Base-by-base conservation (phyloP, 2,329 filamentous ascomycete genomes). In the Pestalotiopsis fici region DNA sequence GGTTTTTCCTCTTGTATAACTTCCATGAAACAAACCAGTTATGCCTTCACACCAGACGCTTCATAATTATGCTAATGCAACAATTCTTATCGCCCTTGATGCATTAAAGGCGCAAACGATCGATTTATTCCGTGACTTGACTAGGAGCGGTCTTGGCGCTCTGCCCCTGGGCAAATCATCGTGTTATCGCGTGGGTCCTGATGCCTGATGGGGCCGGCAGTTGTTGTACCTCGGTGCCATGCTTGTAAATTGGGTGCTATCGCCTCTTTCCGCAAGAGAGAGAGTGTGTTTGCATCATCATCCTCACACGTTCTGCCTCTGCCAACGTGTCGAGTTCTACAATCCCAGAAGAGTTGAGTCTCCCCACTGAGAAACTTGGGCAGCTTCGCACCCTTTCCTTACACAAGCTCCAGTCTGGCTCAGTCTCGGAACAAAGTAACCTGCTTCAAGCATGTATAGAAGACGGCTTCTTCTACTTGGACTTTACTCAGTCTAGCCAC, bases 381-480 rank as follows among this genome's bases (percentile, higher is more conserved):
- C 43, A 50, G 43, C 43, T 50, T 50, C 43, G 43, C 6, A 50
- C n/a, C 7, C 5, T 50, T 9, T 50, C 43, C 43, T 23, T 57
- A 21, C 6, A 57, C 27, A 57, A 27, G 47, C 62, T 65, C 3
- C 11, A 65, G 6, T 23, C 63, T 0, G 63, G 28, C 13, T 65
- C 50, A 7, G 23, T 11, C 9, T 39, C 28, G 25, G 50, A 65
- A 27, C 31, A 43, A 27, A 15, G 18, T 5, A 3, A 18, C 3
- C 9, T 65, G 47, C 63, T 65, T 23, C n/a, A 27, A 25, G 37
- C 50, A 35, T 37, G 63, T 15, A 65, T 35, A 0, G 50, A 65
- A 35, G 64, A 65, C 25, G 64, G 64, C 7, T 60, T 65, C 25
- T 65, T 65, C 35, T 65, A 59, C 25, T 3, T 59, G 7, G 55